These are phyloP conservation scores for Hibiscus tridactylites DNA, from an alignment of 345 rosid genomes.

Conservation along the genomic window DNA sequence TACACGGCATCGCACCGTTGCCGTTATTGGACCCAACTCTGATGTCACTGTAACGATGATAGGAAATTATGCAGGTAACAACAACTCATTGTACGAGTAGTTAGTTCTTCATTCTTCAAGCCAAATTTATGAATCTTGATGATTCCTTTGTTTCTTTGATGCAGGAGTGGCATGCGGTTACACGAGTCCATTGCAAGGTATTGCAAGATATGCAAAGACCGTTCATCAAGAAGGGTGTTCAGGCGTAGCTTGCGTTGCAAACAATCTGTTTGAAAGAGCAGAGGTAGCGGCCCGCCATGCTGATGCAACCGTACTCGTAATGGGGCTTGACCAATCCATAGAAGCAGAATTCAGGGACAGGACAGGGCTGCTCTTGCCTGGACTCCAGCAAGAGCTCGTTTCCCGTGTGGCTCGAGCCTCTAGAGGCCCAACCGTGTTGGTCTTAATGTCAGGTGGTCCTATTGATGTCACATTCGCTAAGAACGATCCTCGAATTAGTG, in stretches of 20 bases:
- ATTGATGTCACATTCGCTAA: constrained; percentile 81
- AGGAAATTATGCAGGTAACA: constrained; percentile 85
- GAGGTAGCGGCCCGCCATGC: constrained; percentile 55
- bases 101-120: not conserved
- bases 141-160: not conserved
- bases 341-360: constrained; percentile 79
- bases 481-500: constrained; percentile 55
- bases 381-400: constrained; percentile 71
- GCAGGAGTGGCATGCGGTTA: constrained; percentile 68
- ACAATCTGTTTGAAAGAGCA: constrained; percentile 37
- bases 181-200: constrained; percentile 68
- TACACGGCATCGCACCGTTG: constrained; percentile 43
- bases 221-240: constrained; percentile 62
- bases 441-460: constrained; percentile 82
- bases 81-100: not conserved
- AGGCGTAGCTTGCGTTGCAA: constrained; percentile 41
- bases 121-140: not conserved
- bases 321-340: constrained; percentile 87
- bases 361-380: constrained; percentile 56
- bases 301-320: constrained; percentile 68
- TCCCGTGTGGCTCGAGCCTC: constrained; percentile 60
- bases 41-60: constrained; percentile 89
- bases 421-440: constrained; percentile 59
- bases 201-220: constrained; percentile 50
- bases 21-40: constrained; percentile 92